phyloP scores from a whole-genome alignment of 352 stramenopile genomes.

The Pythium phragmitis region DNA sequence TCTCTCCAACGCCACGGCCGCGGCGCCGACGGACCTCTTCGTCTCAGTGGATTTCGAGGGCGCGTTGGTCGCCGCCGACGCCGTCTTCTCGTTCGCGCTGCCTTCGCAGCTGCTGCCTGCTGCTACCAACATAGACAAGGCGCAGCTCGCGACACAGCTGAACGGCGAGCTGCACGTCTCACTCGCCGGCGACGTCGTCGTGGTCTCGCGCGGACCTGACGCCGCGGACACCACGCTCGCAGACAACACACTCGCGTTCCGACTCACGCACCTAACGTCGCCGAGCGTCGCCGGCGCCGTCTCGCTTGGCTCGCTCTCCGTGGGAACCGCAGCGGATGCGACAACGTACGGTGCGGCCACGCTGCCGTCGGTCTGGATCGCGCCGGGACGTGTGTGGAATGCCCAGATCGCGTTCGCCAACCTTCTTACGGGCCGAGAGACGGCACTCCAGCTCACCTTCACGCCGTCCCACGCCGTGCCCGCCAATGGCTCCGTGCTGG shows the following conservation, averaged over 20 bases:
- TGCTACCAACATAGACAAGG: slow-evolving; percentile 15
- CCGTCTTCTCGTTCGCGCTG: slow-evolving; percentile 17
- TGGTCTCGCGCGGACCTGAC: slow-evolving; percentile 30
- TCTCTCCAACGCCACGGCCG: slow-evolving; percentile 24
- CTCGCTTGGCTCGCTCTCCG: slow-evolving; percentile 30
- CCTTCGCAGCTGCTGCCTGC: slow-evolving; percentile 1
- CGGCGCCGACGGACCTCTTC: slow-evolving; percentile 11
- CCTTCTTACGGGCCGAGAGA: slow-evolving; percentile 39
- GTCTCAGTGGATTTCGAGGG: slow-evolving; percentile 15
- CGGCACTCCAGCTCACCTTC: slow-evolving; percentile 32
- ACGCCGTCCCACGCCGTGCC: slow-evolving; percentile 38
- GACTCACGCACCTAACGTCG: slow-evolving; percentile 13
- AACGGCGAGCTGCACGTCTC: slow-evolving; percentile 17
- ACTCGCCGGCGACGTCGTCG: slow-evolving; percentile 10
- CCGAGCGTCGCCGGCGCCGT: slow-evolving; percentile 24
- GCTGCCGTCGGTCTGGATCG: slow-evolving; percentile 34
- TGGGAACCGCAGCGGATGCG: slow-evolving; percentile 22
- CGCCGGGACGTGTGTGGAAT: slow-evolving; percentile 35
- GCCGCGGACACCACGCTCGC: slow-evolving; percentile 7
- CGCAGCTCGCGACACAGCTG: slow-evolving; percentile 19
- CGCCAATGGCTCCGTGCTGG: slow-evolving; percentile 35
- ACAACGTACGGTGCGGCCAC: slow-evolving; percentile 1
- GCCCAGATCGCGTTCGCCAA: slow-evolving; percentile 19
- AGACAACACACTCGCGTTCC: slow-evolving; percentile 6
- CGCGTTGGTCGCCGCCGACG: slow-evolving; percentile 16